Evolutionary conservation across 2,329 filamentous ascomycete species (phyloP).

Genomic region (Cytospora leucostoma): DNA sequence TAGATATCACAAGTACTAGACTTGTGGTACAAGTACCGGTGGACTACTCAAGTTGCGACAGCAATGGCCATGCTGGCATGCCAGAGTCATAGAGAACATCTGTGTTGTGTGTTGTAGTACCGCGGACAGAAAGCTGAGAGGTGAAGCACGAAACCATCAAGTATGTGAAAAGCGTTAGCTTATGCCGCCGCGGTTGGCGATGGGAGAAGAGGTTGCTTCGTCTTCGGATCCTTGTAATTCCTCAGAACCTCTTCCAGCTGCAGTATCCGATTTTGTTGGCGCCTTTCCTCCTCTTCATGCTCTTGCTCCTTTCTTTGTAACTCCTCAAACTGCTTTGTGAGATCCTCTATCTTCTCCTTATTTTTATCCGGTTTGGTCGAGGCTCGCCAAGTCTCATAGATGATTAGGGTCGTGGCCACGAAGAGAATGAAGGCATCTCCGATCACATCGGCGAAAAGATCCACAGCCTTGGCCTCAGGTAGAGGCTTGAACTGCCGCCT

Average conservation of each 20-base stretch:
- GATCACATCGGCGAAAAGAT: constrained; percentile 66
- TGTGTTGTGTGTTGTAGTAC: too few species aligned
- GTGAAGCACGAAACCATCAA: neutral
- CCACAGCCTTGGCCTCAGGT: constrained; percentile 66
- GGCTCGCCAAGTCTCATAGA: constrained; percentile 63
- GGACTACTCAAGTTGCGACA: neutral
- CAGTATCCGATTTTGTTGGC: constrained; percentile 48
- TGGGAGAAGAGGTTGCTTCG: constrained; percentile 55
- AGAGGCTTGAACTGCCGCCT: constrained; percentile 61
- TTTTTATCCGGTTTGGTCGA: constrained; percentile 63
- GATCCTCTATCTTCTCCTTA: constrained; percentile 53
- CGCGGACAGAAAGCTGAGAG: too few species aligned
- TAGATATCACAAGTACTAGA: neutral
- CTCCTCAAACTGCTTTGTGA: constrained; percentile 51
- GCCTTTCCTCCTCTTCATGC: constrained; percentile 50
- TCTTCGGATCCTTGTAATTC: constrained; percentile 56
- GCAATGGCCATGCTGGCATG: neutral
- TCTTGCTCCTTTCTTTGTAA: constrained; percentile 53
- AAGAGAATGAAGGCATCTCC: constrained; percentile 64
- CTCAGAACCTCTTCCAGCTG: constrained; percentile 56
- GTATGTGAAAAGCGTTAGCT: neutral
- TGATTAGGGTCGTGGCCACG: constrained; percentile 57
- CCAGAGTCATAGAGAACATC: neutral
- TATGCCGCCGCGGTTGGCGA: constrained; percentile 33
- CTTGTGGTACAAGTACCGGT: neutral